These are phyloP conservation scores for Colletotrichum sp. DNA, from an alignment of 2,329 filamentous ascomycete genomes.

Conservation along the genomic window DNA sequence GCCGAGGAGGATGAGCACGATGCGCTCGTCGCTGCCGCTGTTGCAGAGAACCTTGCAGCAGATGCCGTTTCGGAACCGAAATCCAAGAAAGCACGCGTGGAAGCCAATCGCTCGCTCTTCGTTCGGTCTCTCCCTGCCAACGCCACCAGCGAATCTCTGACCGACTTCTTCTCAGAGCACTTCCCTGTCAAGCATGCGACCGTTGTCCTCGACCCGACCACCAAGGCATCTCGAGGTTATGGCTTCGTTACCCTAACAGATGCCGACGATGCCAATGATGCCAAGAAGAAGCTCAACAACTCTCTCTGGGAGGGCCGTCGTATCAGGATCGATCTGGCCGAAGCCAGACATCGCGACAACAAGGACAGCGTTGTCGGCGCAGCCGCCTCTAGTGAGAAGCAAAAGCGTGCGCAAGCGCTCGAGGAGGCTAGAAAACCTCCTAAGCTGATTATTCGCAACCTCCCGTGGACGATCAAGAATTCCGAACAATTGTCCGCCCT, in stretches of 20 bases:
- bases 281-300: slow-evolving; percentile 82
- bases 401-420: slow-evolving; percentile 64
- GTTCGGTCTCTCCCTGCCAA: slow-evolving; percentile 82
- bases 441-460: slow-evolving; percentile 87
- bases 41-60: slow-evolving; percentile 30
- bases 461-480: slow-evolving; percentile 95
- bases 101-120: slow-evolving; percentile 79
- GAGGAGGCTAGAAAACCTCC: slow-evolving; percentile 66
- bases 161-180: slow-evolving; percentile 90
- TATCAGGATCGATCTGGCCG: slow-evolving; percentile 86
- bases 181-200: slow-evolving; percentile 95
- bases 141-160: slow-evolving; percentile 81
- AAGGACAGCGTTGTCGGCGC: slow-evolving; percentile 37
- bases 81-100: slow-evolving; percentile 62
- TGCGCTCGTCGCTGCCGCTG: slow-evolving; percentile 16
- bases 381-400: slow-evolving; percentile 47
- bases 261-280: slow-evolving; percentile 84
- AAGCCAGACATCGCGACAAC: slow-evolving; percentile 75
- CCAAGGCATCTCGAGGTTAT: slow-evolving; percentile 88
- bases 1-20: slow-evolving; percentile 18
- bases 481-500: slow-evolving; percentile 79
- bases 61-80: slow-evolving; percentile 31
- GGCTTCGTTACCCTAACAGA: slow-evolving; percentile 98
- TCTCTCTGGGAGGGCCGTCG: slow-evolving; percentile 79
- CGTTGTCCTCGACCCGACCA: slow-evolving; percentile 85